These are phyloP conservation scores for Blastocystis sp. DNA, from an alignment of 352 stramenopile genomes.

Conservation along the genomic window DNA sequence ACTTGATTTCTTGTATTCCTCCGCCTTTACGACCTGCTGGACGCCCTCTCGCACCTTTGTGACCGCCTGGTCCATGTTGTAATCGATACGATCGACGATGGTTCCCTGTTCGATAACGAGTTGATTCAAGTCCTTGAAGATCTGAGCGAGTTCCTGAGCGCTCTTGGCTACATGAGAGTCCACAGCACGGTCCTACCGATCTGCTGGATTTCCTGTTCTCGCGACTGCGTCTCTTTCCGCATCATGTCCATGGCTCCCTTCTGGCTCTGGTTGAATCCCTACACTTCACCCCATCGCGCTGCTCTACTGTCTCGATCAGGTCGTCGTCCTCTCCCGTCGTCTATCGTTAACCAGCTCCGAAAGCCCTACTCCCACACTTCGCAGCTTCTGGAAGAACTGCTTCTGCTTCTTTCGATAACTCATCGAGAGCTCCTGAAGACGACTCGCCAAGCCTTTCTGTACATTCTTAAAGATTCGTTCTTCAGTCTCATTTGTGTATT, in stretches of 20 bases:
- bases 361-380: background rate
- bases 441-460: slow-evolving; percentile 81
- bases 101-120: slow-evolving; percentile 99
- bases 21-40: slow-evolving; percentile 94
- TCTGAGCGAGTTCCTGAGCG: slow-evolving; percentile 95
- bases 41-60: slow-evolving; percentile 97
- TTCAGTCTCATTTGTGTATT: slow-evolving; percentile 62
- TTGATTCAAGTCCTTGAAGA: slow-evolving; percentile 99
- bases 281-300: background rate
- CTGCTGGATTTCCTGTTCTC: slow-evolving; percentile 88
- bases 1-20: slow-evolving; percentile 93
- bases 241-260: slow-evolving; percentile 63
- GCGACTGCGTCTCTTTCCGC: slow-evolving; percentile 69
- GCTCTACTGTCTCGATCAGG: slow-evolving; percentile 15
- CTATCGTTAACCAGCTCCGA: background rate
- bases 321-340: slow-evolving; percentile 19
- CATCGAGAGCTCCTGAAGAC: slow-evolving; percentile 89
- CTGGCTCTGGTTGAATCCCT: slow-evolving; percentile 55
- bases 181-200: slow-evolving; percentile 70
- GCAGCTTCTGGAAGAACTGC: slow-evolving; percentile 80
- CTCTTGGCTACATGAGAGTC: slow-evolving; percentile 74
- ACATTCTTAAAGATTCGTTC: slow-evolving; percentile 69
- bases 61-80: slow-evolving; percentile 99
- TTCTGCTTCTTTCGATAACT: slow-evolving; percentile 94
- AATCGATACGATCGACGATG: slow-evolving; percentile 99